These are phyloP conservation scores for Trichoderma semiorbis DNA, from an alignment of 2,329 filamentous ascomycete genomes.

Conservation along the genomic window DNA sequence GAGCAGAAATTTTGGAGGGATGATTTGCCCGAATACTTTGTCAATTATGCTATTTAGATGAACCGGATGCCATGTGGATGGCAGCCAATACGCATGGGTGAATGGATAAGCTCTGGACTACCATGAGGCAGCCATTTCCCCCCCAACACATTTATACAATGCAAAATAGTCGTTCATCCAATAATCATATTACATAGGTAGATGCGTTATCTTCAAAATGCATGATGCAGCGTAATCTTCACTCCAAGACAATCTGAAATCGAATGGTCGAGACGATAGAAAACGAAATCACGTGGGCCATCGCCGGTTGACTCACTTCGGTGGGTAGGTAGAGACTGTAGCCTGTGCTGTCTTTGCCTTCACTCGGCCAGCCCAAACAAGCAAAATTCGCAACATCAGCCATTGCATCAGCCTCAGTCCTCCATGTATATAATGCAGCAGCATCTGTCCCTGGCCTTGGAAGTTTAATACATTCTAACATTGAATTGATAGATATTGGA, in stretches of 20 bases:
- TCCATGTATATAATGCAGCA: neutral
- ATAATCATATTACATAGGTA: no score
- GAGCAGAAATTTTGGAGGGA: neutral
- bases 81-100: neutral
- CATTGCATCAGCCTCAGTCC: neutral
- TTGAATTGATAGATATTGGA: neutral
- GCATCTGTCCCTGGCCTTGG: no score
- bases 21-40: accelerated
- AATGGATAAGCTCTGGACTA: neutral
- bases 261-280: neutral
- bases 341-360: no score
- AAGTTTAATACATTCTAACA: neutral
- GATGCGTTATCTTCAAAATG: neutral
- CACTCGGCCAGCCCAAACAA: neutral
- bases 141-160: neutral
- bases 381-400: neutral
- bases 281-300: neutral
- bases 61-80: neutral
- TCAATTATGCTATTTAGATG: no score
- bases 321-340: no score
- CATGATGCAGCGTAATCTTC: neutral
- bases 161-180: neutral
- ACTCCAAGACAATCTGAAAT: neutral
- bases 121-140: neutral
- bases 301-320: neutral